Evolutionary conservation across 2,329 filamentous ascomycete species (phyloP), one percentile per base, ranked within the genome.

Genomic region (Aspergillus sclerotialis): DNA sequence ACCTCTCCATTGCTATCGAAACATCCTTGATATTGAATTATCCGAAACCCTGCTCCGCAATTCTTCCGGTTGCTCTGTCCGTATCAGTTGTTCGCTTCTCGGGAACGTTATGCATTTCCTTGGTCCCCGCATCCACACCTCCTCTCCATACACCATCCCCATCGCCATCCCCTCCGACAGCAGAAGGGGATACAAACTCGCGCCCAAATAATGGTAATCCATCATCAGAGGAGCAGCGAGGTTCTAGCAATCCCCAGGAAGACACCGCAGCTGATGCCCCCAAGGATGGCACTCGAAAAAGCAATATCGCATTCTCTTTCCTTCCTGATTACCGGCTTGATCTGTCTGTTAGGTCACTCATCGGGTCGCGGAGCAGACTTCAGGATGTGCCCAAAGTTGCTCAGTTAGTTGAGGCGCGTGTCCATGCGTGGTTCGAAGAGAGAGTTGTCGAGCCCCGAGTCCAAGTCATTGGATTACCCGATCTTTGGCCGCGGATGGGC

Each of bases 1-100:
- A 94, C 63, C 86, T 98, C 39, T 98, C 92, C 0, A 70, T 98
- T 35, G 92, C 88, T 1, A 73, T 98, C 16, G 92, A 98, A 67
- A 98, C 92, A 3, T 94, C 92, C 50, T 69, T 98, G 42, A 73
- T 94, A 30, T 73, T 98, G 36, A 98, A 98, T 63, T 98, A 94
- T 58, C 92, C 92, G 0, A 93, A 89, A 56, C 85, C 85, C 6
- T 71, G 87, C 35, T 85, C 88, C 5, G 92, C 92, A 1, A 82
- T 95, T 6, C 70, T 98, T 1, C 92, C 92, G 3, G 89, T 98
- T 12, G 92, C 90, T 0, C 69, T 98, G 21, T 82, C 89, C 0
- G 89, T 98, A 9, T 92, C 83, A 11, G 84, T 98, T 11, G 86
- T 94, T 11, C 76, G 92, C 10, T 98, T 98, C 61, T 95, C 88